phyloP scores from a whole-genome alignment of 805 yeast genomes.

The Wickerhamomyces rabaulensis region DNA sequence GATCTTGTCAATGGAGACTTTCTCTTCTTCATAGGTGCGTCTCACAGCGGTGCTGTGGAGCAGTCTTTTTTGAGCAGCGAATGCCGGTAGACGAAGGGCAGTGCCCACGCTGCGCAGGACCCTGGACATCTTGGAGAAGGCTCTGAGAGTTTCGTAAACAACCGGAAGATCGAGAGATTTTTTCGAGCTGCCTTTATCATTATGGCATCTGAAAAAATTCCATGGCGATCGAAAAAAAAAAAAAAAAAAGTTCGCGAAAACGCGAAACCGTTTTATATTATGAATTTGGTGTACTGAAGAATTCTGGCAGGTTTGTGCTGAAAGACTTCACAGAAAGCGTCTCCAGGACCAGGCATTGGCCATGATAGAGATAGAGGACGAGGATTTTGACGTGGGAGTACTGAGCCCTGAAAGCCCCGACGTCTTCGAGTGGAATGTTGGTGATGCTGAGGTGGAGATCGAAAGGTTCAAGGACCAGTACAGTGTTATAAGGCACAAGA shows the following conservation, averaged over 20 bases:
- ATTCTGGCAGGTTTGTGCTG: background rate
- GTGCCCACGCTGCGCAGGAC: background rate
- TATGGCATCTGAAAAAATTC: background rate
- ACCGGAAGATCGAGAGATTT: background rate
- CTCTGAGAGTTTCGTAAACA: background rate
- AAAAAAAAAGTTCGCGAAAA: background rate
- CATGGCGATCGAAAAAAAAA: background rate
- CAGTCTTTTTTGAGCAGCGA: conserved; percentile 14
- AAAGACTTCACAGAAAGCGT: background rate
- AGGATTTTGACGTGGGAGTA: background rate
- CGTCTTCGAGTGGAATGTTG: conserved; percentile 8
- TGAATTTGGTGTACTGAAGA: background rate
- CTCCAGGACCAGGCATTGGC: background rate
- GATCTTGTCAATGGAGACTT: conserved; percentile 58
- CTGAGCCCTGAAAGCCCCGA: background rate
- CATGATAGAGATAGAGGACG: conserved; percentile 3
- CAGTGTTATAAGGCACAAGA: conserved; percentile 29
- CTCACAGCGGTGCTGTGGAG: conserved; percentile 28
- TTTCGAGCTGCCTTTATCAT: background rate
- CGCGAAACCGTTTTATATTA: background rate
- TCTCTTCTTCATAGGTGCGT: conserved; percentile 66
- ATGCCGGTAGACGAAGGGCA: background rate
- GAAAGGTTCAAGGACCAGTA: conserved; percentile 7
- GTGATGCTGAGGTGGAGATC: background rate
- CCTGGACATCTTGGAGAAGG: background rate